Percentiles rank a stretch among this genome's conserved stretches.
phyloP scores from a whole-genome alignment of 208 protist species.

The Acanthamoeba healyi region DNA sequence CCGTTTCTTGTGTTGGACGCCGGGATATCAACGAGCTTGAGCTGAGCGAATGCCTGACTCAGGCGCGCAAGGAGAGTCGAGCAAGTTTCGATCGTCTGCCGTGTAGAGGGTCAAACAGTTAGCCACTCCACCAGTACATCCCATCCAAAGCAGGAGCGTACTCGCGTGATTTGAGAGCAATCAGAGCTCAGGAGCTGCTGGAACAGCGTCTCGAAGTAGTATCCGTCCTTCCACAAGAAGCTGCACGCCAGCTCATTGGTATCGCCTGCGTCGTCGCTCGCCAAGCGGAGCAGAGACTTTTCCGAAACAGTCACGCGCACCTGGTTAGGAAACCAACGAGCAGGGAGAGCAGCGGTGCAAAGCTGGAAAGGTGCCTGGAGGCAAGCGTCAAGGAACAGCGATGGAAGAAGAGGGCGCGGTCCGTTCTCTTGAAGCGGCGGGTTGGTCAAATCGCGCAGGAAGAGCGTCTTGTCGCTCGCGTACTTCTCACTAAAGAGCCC shows the following conservation, averaged over 20 bases:
- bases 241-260: not conserved
- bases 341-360: not conserved
- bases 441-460: slow-evolving; percentile 55
- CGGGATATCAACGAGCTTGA: slow-evolving; percentile 13
- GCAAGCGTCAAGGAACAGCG: slow-evolving; percentile 18
- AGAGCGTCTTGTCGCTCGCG: slow-evolving; percentile 1
- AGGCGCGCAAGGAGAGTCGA: slow-evolving; percentile 28
- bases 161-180: slow-evolving; percentile 20
- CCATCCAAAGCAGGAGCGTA: not conserved
- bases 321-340: not conserved
- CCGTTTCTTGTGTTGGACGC: not conserved
- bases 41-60: slow-evolving; percentile 8
- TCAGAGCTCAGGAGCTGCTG: not conserved
- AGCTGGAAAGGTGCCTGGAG: not conserved
- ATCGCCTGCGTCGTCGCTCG: not conserved
- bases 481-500: slow-evolving; percentile 8
- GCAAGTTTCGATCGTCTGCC: slow-evolving; percentile 39
- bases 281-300: not conserved
- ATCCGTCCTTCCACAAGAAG: slow-evolving; percentile 54
- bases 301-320: not conserved
- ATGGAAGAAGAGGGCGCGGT: not conserved
- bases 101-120: too few species aligned
- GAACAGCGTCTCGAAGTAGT: slow-evolving; percentile 27
- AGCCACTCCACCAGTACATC: too few species aligned
- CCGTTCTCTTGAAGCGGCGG: slow-evolving; percentile 10